Conservation (phyloP, 805 yeast genomes). For the Schizosaccharomyces cryophilus region DNA sequence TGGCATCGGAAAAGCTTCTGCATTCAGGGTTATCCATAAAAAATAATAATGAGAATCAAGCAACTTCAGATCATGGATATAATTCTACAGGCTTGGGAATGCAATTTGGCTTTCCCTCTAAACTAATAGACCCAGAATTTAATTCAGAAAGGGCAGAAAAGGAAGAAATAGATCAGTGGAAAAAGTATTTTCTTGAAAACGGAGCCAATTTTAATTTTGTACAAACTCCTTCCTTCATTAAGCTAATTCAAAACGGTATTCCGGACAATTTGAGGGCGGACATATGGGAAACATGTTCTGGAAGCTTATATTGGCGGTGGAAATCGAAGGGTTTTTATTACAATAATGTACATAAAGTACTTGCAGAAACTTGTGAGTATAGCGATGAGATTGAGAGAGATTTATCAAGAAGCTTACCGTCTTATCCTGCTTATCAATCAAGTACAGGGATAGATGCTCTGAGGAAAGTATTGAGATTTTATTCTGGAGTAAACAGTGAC, state of each 20-base stretch:
- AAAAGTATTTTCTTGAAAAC: slow-evolving; percentile 57
- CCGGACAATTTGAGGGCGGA: slow-evolving; percentile 93
- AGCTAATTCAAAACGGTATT: slow-evolving; percentile 65
- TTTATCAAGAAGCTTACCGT: slow-evolving; percentile 80
- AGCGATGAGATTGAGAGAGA: slow-evolving; percentile 93
- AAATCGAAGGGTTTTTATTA: slow-evolving; percentile 36
- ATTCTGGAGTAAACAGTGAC: slow-evolving; percentile 90
- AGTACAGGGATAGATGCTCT: slow-evolving; percentile 65
- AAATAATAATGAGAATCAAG: no score
- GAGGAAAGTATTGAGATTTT: slow-evolving; percentile 73
- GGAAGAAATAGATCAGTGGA: slow-evolving; percentile 28
- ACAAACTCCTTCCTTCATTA: slow-evolving; percentile 51
- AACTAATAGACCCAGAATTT: no score
- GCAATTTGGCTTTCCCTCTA: no score
- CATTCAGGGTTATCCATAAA: background rate
- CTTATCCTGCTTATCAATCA: slow-evolving; percentile 77
- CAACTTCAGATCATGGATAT: no score
- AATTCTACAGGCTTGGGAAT: no score
- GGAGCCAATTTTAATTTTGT: slow-evolving; percentile 66
- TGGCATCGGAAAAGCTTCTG: background rate
- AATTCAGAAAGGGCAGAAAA: no score
- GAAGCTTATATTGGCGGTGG: slow-evolving; percentile 54
- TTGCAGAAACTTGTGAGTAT: slow-evolving; percentile 21
- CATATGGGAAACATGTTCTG: slow-evolving; percentile 79
- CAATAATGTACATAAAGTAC: slow-evolving; percentile 19